A percentile compares a stretch with the other conserved stretches of the same genome.
Conservation (phyloP, 169 alveolate species). For the Cardiosporidium cionae region DNA sequence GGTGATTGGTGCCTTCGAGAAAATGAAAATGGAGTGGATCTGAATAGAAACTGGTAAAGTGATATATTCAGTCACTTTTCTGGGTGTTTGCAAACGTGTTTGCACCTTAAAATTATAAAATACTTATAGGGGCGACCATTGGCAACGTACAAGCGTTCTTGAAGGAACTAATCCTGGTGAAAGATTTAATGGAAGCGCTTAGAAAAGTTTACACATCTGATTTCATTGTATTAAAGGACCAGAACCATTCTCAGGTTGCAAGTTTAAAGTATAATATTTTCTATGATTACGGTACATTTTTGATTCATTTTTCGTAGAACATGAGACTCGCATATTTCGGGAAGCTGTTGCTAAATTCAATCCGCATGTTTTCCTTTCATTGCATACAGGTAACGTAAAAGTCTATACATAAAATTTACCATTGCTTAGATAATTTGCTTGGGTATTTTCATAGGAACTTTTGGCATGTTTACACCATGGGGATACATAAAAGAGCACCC, state of each 20-base stretch:
- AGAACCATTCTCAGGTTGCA: neutral
- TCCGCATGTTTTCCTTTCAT: neutral
- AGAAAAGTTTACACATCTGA: neutral
- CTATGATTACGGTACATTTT: neutral
- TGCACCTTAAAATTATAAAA: neutral
- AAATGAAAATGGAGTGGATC: neutral
- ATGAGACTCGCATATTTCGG: neutral
- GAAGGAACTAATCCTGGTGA: neutral
- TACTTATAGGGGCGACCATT: neutral
- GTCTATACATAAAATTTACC: neutral
- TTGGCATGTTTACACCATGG: neutral
- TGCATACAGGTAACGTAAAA: neutral
- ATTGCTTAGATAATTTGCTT: neutral
- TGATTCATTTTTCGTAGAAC: no score
- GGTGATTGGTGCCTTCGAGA: neutral
- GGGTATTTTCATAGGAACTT: no score
- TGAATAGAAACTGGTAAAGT: neutral
- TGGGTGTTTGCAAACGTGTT: neutral
- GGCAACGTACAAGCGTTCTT: neutral
- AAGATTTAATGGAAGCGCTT: no score
- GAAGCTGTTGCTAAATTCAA: neutral
- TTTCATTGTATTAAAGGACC: neutral
- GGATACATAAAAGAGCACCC: neutral
- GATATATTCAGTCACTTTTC: no score
- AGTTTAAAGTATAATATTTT: neutral